These are phyloP conservation scores for Canavalia ensiformis DNA, from an alignment of 306 rosid species.

Conservation along the genomic window DNA sequence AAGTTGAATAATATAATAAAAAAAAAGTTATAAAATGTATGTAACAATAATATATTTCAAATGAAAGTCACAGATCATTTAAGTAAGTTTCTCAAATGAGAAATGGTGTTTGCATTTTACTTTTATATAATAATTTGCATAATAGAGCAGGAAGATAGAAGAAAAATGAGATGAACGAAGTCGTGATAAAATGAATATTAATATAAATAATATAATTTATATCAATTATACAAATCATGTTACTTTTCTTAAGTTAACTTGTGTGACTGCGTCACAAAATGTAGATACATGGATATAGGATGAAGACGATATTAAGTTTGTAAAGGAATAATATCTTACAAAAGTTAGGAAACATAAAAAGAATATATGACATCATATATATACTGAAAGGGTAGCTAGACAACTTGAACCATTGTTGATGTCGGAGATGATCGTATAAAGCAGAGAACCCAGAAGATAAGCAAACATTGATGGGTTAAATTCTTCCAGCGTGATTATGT, in stretches of 20 bases:
- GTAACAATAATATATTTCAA: too few relatives aligned
- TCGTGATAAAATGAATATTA: too few relatives aligned
- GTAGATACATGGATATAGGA: background rate
- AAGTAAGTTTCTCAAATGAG: too few relatives aligned
- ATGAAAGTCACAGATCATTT: too few relatives aligned
- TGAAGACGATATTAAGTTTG: background rate
- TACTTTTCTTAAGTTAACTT: background rate
- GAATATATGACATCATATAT: constrained; percentile 29
- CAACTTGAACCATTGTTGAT: constrained; percentile 23
- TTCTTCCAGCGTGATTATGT: constrained; percentile 30
- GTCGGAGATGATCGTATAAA: constrained; percentile 40
- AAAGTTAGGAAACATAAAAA: constrained; percentile 15
- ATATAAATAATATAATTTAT: too few relatives aligned
- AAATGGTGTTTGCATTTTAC: too few relatives aligned
- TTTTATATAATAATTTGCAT: too few relatives aligned
- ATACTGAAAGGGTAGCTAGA: background rate
- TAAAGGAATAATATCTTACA: constrained; percentile 24
- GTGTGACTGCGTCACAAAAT: background rate
- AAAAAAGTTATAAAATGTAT: too few relatives aligned
- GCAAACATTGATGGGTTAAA: background rate
- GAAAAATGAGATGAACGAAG: too few relatives aligned
- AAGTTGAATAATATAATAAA: too few relatives aligned
- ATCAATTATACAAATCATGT: too few relatives aligned
- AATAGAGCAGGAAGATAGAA: too few relatives aligned
- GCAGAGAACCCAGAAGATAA: constrained; percentile 31